Percentiles rank a stretch among this genome's conserved stretches.
Evolutionary conservation across 1,284 basidiomycete species (phyloP).

Genomic region (Grifola frondosa): DNA sequence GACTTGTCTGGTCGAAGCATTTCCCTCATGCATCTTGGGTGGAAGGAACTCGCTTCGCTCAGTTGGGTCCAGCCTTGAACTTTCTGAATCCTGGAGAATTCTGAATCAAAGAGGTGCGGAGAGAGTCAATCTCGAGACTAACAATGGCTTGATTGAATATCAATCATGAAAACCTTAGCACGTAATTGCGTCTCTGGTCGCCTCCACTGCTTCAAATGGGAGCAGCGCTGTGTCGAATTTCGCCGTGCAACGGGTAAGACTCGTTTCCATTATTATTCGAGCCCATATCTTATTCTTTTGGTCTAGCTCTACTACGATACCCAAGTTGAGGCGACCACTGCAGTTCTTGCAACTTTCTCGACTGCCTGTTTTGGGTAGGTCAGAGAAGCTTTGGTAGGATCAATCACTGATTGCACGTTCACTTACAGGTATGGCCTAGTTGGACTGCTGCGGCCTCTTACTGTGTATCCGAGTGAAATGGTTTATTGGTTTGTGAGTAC

Average conservation of each 20-base stretch:
- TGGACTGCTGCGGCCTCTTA: constrained; percentile 55
- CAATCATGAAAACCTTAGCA: constrained; percentile 38
- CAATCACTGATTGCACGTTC: not conserved
- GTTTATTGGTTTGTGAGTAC: constrained; percentile 58
- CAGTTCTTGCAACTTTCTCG: constrained; percentile 63
- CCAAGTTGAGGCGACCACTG: constrained; percentile 53
- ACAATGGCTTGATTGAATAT: not conserved
- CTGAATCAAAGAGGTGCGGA: constrained; percentile 62
- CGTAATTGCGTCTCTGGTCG: constrained; percentile 58
- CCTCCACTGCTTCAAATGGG: constrained; percentile 54
- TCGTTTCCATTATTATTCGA: not conserved
- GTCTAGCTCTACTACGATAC: constrained; percentile 58
- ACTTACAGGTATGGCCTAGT: constrained; percentile 53
- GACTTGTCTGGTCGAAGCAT: constrained; percentile 50
- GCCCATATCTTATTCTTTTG: not conserved
- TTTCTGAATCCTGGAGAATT: constrained; percentile 62
- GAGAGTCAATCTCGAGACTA: constrained; percentile 16
- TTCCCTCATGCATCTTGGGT: constrained; percentile 41
- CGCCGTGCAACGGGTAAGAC: constrained; percentile 55
- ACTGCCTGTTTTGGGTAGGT: constrained; percentile 61
- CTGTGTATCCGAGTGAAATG: constrained; percentile 71
- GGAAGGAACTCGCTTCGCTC: constrained; percentile 40
- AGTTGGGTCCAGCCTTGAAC: constrained; percentile 39
- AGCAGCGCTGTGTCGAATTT: constrained; percentile 58
- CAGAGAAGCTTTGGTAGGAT: not conserved